Conservation (phyloP, 2,329 filamentous ascomycete species). For the Nothophaeocryptopus gaeumannii region DNA sequence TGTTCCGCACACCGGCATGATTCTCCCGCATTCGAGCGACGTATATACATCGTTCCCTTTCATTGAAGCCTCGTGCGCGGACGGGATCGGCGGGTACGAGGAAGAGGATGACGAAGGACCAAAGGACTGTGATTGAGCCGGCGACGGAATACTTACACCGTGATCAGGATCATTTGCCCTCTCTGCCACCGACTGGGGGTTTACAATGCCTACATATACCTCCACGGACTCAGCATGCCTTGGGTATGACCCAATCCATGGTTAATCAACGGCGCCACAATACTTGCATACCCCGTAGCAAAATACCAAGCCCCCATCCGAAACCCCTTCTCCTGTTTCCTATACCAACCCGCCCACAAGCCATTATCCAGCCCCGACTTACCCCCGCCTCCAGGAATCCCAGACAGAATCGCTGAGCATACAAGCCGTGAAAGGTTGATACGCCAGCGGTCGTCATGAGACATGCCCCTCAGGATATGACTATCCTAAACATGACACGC, state of each 20-base stretch:
- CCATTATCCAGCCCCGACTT: slow-evolving; percentile 57
- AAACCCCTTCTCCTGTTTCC: slow-evolving; percentile 30
- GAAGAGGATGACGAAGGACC: slow-evolving; percentile 41
- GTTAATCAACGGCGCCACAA: slow-evolving; percentile 49
- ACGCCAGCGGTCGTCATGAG: slow-evolving; percentile 41
- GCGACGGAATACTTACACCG: slow-evolving; percentile 37
- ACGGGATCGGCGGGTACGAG: slow-evolving; percentile 44
- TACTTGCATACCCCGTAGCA: slow-evolving; percentile 45
- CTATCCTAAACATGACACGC: slow-evolving; percentile 42
- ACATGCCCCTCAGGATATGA: slow-evolving; percentile 38
- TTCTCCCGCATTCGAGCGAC: slow-evolving; percentile 30
- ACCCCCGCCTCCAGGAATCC: slow-evolving; percentile 57
- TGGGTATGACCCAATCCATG: slow-evolving; percentile 49
- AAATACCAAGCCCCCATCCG: slow-evolving; percentile 34
- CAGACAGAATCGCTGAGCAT: slow-evolving; percentile 54
- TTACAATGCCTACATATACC: slow-evolving; percentile 17
- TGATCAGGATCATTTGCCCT: not conserved
- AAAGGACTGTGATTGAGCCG: slow-evolving; percentile 43
- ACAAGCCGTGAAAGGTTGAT: slow-evolving; percentile 38
- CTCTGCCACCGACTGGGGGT: not conserved
- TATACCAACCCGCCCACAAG: slow-evolving; percentile 39
- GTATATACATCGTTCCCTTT: slow-evolving; percentile 32
- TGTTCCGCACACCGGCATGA: slow-evolving; percentile 39
- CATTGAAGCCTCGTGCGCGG: slow-evolving; percentile 41
- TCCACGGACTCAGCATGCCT: slow-evolving; percentile 40